phyloP scores from a whole-genome alignment of 2,329 filamentous ascomycete genomes.

The Colletotrichum tropicale region DNA sequence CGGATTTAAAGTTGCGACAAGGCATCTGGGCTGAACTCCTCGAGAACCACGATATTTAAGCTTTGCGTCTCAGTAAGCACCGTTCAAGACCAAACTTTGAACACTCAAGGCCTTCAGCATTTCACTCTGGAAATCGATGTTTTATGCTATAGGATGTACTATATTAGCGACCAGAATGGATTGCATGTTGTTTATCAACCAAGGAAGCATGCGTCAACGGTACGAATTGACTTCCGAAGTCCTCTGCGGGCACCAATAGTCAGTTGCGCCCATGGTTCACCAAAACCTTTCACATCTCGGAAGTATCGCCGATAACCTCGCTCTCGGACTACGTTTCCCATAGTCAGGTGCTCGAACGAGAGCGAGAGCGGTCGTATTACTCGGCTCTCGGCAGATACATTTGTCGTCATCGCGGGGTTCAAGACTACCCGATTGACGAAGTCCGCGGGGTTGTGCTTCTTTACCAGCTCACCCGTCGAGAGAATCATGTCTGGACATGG shows the following conservation, averaged over 20 bases:
- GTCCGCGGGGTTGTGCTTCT: background rate
- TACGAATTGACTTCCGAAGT: background rate
- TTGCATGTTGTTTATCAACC: background rate
- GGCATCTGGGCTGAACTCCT: no score
- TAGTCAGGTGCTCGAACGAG: rapidly evolving
- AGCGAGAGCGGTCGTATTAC: background rate
- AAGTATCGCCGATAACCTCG: rapidly evolving
- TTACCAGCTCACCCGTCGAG: rapidly evolving
- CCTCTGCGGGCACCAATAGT: background rate
- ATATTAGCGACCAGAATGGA: background rate
- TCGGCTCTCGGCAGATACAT: background rate
- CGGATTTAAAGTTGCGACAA: background rate
- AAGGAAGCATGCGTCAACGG: background rate
- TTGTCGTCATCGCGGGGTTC: background rate
- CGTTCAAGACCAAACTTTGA: rapidly evolving
- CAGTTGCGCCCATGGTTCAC: background rate
- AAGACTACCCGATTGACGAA: background rate
- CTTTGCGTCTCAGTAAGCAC: background rate
- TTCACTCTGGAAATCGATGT: background rate
- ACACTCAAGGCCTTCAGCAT: background rate
- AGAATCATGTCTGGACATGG: background rate
- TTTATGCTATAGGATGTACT: background rate
- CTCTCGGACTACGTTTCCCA: background rate
- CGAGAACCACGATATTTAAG: background rate
- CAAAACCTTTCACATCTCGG: background rate